A percentile compares a stretch with the other conserved stretches of the same genome.
Conservation (phyloP, 164 flowering plant genomes). For the Vitis amurensis region DNA sequence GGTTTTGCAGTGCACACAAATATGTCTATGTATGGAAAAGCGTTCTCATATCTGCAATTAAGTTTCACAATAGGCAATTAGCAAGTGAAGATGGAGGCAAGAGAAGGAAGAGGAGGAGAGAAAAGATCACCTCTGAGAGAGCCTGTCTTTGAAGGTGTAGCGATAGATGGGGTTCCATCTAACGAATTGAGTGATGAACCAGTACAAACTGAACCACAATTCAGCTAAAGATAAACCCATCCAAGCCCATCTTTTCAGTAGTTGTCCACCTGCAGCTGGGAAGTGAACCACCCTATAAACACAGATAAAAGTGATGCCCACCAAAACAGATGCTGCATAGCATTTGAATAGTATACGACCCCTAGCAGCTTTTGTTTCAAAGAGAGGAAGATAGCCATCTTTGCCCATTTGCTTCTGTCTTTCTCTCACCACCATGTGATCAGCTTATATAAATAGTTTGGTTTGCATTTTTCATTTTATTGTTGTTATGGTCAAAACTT, state of each 20-base stretch:
- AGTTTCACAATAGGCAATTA: no score
- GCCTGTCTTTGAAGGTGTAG: conserved; percentile 36
- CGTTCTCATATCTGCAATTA: conserved; percentile 12
- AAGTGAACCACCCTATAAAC: conserved; percentile 43
- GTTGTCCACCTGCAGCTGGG: conserved; percentile 6
- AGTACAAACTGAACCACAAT: conserved; percentile 45
- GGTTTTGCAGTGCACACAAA: conserved; percentile 55
- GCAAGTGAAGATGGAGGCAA: no score
- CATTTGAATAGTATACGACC: conserved; percentile 13
- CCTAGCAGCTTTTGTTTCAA: conserved; percentile 27
- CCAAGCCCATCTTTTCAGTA: conserved; percentile 30
- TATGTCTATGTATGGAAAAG: conserved; percentile 37
- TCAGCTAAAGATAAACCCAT: conserved; percentile 33
- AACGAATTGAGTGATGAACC: conserved; percentile 26
- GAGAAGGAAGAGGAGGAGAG: neutral
- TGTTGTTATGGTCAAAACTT: no score
- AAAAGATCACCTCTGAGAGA: conserved; percentile 16
- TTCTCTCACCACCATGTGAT: no score
- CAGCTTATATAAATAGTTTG: no score
- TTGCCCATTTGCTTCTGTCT: neutral
- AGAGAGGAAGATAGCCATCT: conserved; percentile 4
- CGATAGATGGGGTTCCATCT: conserved; percentile 37
- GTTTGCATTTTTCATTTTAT: no score
- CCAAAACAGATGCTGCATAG: conserved; percentile 26
- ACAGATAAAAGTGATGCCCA: conserved; percentile 39